Base-by-base conservation (phyloP, 305 asterid species). In the Fraxinus dipetala region DNA sequence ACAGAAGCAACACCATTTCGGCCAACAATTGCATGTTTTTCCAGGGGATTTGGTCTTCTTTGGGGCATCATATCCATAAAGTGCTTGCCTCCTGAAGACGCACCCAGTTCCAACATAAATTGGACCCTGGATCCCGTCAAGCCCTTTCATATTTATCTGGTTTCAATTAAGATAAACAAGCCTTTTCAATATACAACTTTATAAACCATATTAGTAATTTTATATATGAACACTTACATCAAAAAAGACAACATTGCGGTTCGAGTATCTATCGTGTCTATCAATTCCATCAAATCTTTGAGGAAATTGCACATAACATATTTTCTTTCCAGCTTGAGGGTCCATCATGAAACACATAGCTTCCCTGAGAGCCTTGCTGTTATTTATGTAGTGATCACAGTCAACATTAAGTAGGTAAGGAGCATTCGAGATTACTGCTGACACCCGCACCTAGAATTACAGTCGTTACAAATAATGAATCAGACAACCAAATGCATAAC, bases 361-460 rank as follows among this genome's bases (percentile, higher is more conserved):
- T 82, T 87, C 89, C 14, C 86, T 77, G 6, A 87, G 82, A 54
- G 89, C 87, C 86, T 79, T 82, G 79, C 81, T 79, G 83, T 87
- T 84, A 51, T 87, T 84, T 51, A 84, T 84, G n/a, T 87, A 87
- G 48, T 87, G 87, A 84, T 87, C 89, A 82, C 86, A 87, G 81
- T 84, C 89, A 24, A 87, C 86, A 65, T 87, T 87, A n/a, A 87
- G 89, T n/a, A 92, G 45, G 86, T 89, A 92, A 8, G 96, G 96
- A 75, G 96, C 96, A 76, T 92, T 90, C 75, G 96, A 88, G 82
- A 90, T 92, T 84, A 92, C 96, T 32, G 96, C 96, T 6, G 96
- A 92, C 34, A 92, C 96, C 77, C 96, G 91, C 65, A 92, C 85
- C 96, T 92, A 82, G 67, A 85, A 65, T 75, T 34, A 14, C 16